Evolutionary conservation across 2,329 filamentous ascomycete species (phyloP).

Genomic region (Ciborinia camelliae): DNA sequence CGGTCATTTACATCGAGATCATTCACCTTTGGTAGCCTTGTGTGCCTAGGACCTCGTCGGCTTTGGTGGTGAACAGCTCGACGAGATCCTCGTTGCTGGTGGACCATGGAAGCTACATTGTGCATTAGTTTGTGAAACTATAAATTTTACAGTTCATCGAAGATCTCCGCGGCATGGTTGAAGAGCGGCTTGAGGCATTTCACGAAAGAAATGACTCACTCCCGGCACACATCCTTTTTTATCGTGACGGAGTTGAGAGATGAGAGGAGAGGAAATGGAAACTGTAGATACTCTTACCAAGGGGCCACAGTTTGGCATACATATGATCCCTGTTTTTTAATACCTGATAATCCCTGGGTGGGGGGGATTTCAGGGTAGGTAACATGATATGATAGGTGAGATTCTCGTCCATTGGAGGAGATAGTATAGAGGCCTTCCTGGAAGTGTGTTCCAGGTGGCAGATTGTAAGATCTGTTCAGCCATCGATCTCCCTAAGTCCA

Average conservation of each 20-base stretch:
- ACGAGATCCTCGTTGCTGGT: conserved; percentile 97
- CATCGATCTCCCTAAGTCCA: conserved; percentile 51
- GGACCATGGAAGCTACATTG: conserved; percentile 88
- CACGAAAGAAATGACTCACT: no score
- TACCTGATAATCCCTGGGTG: conserved; percentile 71
- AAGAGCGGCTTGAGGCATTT: no score
- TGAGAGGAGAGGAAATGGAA: no score
- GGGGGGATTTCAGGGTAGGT: conserved; percentile 72
- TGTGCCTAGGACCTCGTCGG: conserved; percentile 33
- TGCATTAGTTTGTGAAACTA: conserved; percentile 23
- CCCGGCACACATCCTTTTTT: no score
- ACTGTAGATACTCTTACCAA: no score
- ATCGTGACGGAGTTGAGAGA: no score
- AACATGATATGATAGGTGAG: conserved; percentile 75
- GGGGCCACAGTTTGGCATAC: no score
- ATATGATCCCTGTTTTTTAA: conserved; percentile 71
- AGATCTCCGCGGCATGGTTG: no score
- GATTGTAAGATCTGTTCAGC: conserved; percentile 25
- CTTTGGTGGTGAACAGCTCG: conserved; percentile 81
- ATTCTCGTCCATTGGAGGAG: conserved; percentile 65
- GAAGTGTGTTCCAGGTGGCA: conserved; percentile 68
- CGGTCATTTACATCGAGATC: conserved; percentile 3
- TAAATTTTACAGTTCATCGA: no score
- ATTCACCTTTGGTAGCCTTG: conserved; percentile 29
- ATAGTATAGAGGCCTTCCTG: conserved; percentile 85